Base-by-base conservation (phyloP, 306 rosid species). In the Vigna reflexopilosa region DNA sequence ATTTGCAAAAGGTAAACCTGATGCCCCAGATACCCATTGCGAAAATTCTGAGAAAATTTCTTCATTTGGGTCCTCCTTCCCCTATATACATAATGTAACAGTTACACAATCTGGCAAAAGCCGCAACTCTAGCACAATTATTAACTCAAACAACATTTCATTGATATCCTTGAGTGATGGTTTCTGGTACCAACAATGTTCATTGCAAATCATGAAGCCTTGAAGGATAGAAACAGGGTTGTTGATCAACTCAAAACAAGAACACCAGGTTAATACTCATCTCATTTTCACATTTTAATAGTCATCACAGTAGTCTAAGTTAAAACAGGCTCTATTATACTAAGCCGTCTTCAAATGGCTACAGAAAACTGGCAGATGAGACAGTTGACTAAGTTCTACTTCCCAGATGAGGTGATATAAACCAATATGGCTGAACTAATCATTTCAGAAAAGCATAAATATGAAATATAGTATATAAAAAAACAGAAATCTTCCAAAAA, bases 1-100 rank as follows among this genome's bases (percentile, higher is more conserved):
- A 42, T 62, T 30, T 7, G 74, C 67, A 71, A 72, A 73, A 62
- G 81, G 81, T 78, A 84, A 67, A 94, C 97, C 97, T 81, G 91
- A 56, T 54, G 83, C 59, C 45, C 72, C 90, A 34, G 89, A 82
- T 6, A 70, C 63, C 96, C 87, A 89, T 19, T 88, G 78, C 38
- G 93, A 73, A 20, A 56, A 81, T 56, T 81, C 90, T 0, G 92
- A 69, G 30, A 84, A 80, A 72, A 70, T 73, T 50, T 80, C 87
- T 8, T 74, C 89, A 24, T 82, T 38, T 4, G 92, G 57, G 63
- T 84, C 85, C 54, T 70, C 89, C 54, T 73, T 83, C 77, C 81
- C 93, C 97, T 94, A 63, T 20, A 83, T n/a, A 83, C 71, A 83
- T 51, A 81, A 74, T 48, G 78, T 11, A 78, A 51, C 57, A 81